Evolutionary conservation across 1,284 basidiomycete species (phyloP), one percentile per base, ranked within the genome.

Genomic region (Meira nashicola): DNA sequence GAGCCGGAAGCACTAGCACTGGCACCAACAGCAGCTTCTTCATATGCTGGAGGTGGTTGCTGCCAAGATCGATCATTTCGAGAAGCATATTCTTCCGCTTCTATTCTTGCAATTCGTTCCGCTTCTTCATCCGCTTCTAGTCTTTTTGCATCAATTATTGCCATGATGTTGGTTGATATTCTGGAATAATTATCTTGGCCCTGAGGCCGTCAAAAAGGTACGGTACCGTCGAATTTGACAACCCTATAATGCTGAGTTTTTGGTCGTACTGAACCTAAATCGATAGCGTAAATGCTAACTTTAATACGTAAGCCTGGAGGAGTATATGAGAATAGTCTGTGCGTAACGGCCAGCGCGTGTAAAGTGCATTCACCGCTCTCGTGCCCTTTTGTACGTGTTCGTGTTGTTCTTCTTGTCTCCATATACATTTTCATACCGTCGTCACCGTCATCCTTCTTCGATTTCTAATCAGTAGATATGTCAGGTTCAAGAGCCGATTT

Each of bases 401-500:
- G 28, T 33, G 28, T 33, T 33, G 28, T 33, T 33, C 28, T 33
- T 33, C 28, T 33, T 33, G 28, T 33, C 28, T 33, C 28, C 14
- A 43, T 43, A 43, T 5, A 11, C 2, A 3, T 15, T 43, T 3
- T 15, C n/a, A n/a, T 19, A 15, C 40, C 40, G 19, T 43, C 40
- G 6, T 43, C 39, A 40, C 39, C n/a, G 39, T 10, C 19, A 43
- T 19, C 15, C 11, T 43, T 15, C 40, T 43, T 15, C 40, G 19
- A 5, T 10, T 43, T 15, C 40, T 15, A 15, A 2, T 43, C 19
- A 43, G 3, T 11, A 15, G 40, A 4, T 23, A n/a, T 48, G 12
- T 48, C 46, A 48, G 12, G 17, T 33, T 53, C 21, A 39, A n/a
- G 50, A 53, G 50, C 50, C n/a, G 50, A 14, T 53, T 33, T 53